Evolutionary conservation across 2,329 filamentous ascomycete genomes (phyloP).

Genomic region (Fusarium humuli): DNA sequence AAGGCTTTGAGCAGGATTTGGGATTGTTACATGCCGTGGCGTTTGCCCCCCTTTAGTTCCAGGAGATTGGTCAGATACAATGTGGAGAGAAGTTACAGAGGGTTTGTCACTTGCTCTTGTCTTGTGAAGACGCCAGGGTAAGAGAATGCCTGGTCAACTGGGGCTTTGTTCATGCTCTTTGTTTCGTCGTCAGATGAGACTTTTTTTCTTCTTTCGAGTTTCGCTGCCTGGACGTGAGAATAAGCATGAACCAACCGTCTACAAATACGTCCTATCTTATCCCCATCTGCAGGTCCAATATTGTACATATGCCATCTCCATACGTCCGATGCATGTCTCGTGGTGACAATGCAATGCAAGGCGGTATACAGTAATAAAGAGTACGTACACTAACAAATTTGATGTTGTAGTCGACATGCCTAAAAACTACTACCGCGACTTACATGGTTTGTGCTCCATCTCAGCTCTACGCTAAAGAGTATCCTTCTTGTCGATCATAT

Average conservation of each 20-base stretch:
- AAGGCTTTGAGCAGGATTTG: constrained; percentile 6
- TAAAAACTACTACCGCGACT: constrained; percentile 19
- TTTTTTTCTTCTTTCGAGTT: background rate
- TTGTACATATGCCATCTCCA: constrained; percentile 11
- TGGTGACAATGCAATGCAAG: constrained; percentile 10
- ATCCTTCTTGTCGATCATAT: constrained; percentile 33
- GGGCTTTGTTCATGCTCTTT: background rate
- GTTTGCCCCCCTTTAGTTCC: constrained; percentile 17
- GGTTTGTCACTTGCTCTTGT: background rate
- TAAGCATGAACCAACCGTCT: constrained; percentile 6
- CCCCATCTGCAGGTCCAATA: background rate
- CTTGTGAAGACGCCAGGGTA: background rate
- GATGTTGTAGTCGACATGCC: constrained; percentile 13
- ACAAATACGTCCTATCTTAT: background rate
- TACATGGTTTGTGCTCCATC: constrained; percentile 5
- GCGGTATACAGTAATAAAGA: background rate
- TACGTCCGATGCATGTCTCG: constrained; percentile 23
- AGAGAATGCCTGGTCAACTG: background rate
- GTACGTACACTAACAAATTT: background rate
- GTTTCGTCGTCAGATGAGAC: background rate
- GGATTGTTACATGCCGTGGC: constrained; percentile 32
- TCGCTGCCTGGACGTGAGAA: background rate
- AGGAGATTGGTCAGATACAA: constrained; percentile 11
- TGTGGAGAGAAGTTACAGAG: constrained; percentile 13
- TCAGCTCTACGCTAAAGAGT: constrained; percentile 19